phyloP scores from a whole-genome alignment of 495 filamentous ascomycete genomes.

The Hypoxylon rickii region DNA sequence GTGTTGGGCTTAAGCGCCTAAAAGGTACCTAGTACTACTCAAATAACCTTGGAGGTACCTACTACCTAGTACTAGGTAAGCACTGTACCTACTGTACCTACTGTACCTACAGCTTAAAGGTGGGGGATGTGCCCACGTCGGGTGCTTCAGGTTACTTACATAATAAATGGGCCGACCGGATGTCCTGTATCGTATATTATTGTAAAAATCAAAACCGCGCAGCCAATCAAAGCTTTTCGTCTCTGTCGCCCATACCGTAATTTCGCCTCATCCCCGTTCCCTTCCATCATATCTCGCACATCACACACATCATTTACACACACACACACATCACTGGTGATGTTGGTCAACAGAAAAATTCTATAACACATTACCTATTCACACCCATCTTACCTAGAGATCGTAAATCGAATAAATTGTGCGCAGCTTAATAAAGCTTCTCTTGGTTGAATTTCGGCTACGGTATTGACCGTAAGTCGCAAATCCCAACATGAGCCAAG shows the following conservation, averaged over 20 bases:
- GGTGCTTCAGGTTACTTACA: background rate
- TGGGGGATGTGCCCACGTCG: background rate
- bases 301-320: background rate
- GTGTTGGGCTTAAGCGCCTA: no score
- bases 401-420: background rate
- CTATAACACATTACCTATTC: background rate
- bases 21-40: no score
- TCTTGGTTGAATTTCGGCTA: background rate
- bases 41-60: no score
- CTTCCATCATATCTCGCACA: background rate
- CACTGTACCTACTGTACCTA: no score
- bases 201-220: background rate
- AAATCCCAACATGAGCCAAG: slow-evolving; percentile 68
- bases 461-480: slow-evolving; percentile 14
- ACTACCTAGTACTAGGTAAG: no score
- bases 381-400: background rate
- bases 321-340: background rate
- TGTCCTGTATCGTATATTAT: background rate
- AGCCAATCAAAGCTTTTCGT: slow-evolving; percentile 15
- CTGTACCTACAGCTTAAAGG: no score
- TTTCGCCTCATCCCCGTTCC: slow-evolving; percentile 20
- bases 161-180: background rate
- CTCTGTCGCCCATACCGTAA: slow-evolving; percentile 13
- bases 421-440: background rate
- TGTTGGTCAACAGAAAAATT: background rate